Evolutionary conservation across 2,329 filamentous ascomycete species (phyloP).

Genomic region (Penicillium sp.): DNA sequence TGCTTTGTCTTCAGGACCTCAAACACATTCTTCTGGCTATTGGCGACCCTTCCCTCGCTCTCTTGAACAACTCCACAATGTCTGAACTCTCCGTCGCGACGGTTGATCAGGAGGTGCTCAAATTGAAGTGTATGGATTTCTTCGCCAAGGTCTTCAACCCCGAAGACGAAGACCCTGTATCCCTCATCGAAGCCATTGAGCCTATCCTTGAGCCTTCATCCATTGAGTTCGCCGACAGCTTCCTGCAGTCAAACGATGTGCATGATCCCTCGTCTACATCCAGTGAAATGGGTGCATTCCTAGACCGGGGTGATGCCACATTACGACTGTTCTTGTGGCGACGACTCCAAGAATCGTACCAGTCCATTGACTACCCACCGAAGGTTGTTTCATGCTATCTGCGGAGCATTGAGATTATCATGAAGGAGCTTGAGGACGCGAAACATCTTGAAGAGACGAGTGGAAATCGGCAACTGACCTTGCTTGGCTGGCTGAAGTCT

Average conservation of each 20-base stretch:
- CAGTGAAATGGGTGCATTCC: conserved; percentile 80
- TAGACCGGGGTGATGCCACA: conserved; percentile 78
- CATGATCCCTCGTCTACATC: conserved; percentile 57
- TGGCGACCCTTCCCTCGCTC: conserved; percentile 54
- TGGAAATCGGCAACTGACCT: conserved; percentile 67
- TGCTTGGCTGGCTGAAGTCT: conserved; percentile 76
- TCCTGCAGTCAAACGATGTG: conserved; percentile 20
- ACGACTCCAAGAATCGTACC: conserved; percentile 85
- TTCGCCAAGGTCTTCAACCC: conserved; percentile 88
- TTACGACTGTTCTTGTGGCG: conserved; percentile 87
- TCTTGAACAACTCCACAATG: conserved; percentile 87
- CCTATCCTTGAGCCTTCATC: conserved; percentile 76
- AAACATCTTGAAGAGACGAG: conserved; percentile 58
- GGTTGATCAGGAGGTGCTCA: conserved; percentile 86
- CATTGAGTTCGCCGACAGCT: conserved; percentile 31
- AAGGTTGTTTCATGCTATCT: conserved; percentile 88
- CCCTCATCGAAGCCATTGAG: conserved; percentile 87
- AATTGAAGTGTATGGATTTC: conserved; percentile 94
- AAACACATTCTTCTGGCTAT: conserved; percentile 55
- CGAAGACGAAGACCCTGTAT: conserved; percentile 75
- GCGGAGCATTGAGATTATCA: conserved; percentile 80
- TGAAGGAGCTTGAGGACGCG: conserved; percentile 66
- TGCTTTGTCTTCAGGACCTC: conserved; percentile 65
- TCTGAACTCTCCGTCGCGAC: conserved; percentile 80
- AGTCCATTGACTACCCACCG: conserved; percentile 77